A percentile compares a stretch with the other conserved stretches of the same genome.
These are phyloP conservation scores for Monilinia aucupariae DNA, from an alignment of 2,329 filamentous ascomycete species.

Conservation along the genomic window DNA sequence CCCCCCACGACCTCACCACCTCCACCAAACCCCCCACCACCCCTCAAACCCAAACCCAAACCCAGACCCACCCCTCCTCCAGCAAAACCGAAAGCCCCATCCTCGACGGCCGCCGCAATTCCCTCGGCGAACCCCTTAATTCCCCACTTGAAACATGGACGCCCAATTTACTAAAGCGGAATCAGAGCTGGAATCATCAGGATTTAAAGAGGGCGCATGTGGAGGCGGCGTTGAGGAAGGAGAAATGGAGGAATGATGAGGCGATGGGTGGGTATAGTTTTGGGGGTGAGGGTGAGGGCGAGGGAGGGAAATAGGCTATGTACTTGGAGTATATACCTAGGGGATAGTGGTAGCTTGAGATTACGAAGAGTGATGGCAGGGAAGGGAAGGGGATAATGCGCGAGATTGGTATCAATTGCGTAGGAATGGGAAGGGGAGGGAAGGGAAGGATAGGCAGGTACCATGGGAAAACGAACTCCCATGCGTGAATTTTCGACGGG, in stretches of 20 bases:
- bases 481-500: too few relatives aligned
- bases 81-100: conserved; percentile 13
- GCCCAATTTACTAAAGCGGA: conserved; percentile 23
- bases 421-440: too few relatives aligned
- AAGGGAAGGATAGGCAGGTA: too few relatives aligned
- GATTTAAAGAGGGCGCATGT: conserved; percentile 28
- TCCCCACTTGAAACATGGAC: conserved; percentile 28
- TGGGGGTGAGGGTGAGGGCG: not conserved
- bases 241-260: conserved; percentile 2
- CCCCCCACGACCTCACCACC: not conserved
- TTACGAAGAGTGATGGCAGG: not conserved
- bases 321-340: too few relatives aligned
- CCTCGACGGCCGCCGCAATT: conserved; percentile 28
- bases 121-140: conserved; percentile 23
- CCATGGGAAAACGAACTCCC: too few relatives aligned
- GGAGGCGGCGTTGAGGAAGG: not conserved
- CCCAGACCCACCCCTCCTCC: not conserved
- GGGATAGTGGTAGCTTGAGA: too few relatives aligned
- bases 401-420: not conserved
- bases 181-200: conserved; percentile 31
- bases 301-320: not conserved
- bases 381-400: too few relatives aligned
- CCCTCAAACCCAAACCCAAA: not conserved
- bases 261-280: not conserved
- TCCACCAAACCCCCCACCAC: not conserved